Base-by-base conservation (phyloP, 2,329 filamentous ascomycete species). In the Calcarisporium arbuscula region DNA sequence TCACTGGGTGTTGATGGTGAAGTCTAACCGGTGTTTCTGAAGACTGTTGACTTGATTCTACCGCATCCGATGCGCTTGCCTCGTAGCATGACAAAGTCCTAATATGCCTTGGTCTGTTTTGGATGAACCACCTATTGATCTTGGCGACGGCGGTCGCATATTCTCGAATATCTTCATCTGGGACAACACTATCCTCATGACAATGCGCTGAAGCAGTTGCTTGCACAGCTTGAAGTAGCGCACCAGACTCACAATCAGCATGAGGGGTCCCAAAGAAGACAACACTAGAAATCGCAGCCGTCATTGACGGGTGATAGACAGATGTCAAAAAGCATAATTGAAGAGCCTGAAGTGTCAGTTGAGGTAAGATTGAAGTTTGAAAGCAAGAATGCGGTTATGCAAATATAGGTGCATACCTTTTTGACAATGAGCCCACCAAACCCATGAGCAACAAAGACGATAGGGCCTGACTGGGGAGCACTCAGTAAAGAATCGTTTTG, bases 251-350 rank as follows among this genome's bases (percentile, higher is more conserved):
- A 12, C 28, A 44, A 14, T 37, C 33, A 8, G 39, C 34, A 34
- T 51, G 49, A 6, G 49, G 42, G 3, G 49, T 51, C 15, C 46
- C 49, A 9, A 51, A 18, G 30, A 49, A 51, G 9, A 49, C 36
- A 6, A 50, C 28, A 5, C 46, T 45, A 2, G 29, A 29, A 8
- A 40, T 21, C 7, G 39, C 39, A 8, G 40, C n/a, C n/a, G n/a
- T 41, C 14, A 35, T 30, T n/a, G 41, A 30, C 16, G 25, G 16
- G 8, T 36, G 42, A 14, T 41, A 45, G 15, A 10, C 21, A 20
- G 5, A 32, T 5, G 10, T 31, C 23, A 27, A n/a, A 7, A 32
- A 34, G 16, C 38, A 37, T 12, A 43, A 17, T 16, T 40, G 34
- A 17, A 43, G 27, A 15, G 40, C 40, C 40, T 42, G 20, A 11